Evolutionary conservation across 148 eudicot genomes (phyloP), one percentile per base, ranked within the genome.

Genomic region (Limonium bicolor): DNA sequence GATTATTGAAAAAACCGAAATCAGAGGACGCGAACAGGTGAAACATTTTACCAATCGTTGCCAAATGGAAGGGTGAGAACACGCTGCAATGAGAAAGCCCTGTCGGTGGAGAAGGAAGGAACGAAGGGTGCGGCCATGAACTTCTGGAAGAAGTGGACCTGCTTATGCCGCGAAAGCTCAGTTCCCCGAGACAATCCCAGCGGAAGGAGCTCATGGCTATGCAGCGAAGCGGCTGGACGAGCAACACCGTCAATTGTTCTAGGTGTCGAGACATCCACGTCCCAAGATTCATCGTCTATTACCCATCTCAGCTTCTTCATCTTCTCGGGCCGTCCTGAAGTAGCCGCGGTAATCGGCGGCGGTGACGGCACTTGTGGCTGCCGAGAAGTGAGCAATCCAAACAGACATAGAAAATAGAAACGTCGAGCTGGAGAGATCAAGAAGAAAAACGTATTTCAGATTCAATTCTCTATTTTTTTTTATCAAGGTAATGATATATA

Each of bases 301-400:
- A 60, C 88, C 85, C 88, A 82, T 61, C 96, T 61, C 31, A 87
- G 33, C 43, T 71, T 69, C 71, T 68, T 76, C 96, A 87, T 82
- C 34, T 21, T 33, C n/a, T n/a, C n/a, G n/a, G n/a, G n/a, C n/a
- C n/a, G n/a, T n/a, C n/a, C n/a, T n/a, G n/a, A n/a, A n/a, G n/a
- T n/a, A n/a, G n/a, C n/a, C n/a, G n/a, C n/a, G n/a, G n/a, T n/a
- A n/a, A n/a, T n/a, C n/a, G n/a, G n/a, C n/a, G n/a, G n/a, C n/a
- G n/a, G n/a, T n/a, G n/a, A n/a, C n/a, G n/a, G n/a, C n/a, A n/a
- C n/a, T n/a, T n/a, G n/a, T n/a, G n/a, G n/a, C n/a, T n/a, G n/a
- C n/a, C n/a, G n/a, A n/a, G n/a, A n/a, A n/a, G n/a, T n/a, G n/a
- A n/a, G n/a, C n/a, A n/a, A n/a, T n/a, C n/a, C n/a, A n/a, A n/a